These are phyloP conservation scores for Alternaria gansuensis DNA, from an alignment of 2,329 filamentous ascomycete genomes.

Conservation along the genomic window DNA sequence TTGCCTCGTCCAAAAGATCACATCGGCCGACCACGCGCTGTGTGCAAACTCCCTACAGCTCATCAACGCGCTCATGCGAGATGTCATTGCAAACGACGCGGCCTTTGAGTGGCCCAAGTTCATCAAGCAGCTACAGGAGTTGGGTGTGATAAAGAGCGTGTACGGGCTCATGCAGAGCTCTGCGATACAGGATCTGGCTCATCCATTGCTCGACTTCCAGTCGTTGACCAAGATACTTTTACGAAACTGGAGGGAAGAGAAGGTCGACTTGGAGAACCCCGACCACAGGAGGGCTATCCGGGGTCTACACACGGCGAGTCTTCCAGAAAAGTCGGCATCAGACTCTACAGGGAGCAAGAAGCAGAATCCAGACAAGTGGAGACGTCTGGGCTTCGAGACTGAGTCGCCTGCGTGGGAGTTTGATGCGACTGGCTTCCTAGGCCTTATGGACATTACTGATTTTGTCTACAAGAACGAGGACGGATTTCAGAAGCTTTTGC, in stretches of 20 bases:
- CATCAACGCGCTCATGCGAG: slow-evolving; percentile 93
- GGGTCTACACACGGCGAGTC: slow-evolving; percentile 83
- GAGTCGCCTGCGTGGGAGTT: slow-evolving; percentile 90
- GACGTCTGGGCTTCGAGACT: slow-evolving; percentile 86
- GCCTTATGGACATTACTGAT: slow-evolving; percentile 97
- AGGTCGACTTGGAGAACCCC: slow-evolving; percentile 82
- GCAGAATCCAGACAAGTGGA: slow-evolving; percentile 92
- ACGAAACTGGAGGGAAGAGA: slow-evolving; percentile 85
- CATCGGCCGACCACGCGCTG: slow-evolving; percentile 92
- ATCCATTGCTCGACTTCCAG: slow-evolving; percentile 92
- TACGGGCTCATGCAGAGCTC: slow-evolving; percentile 93
- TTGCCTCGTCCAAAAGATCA: slow-evolving; percentile 88
- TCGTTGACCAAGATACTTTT: slow-evolving; percentile 86
- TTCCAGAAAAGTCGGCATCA: slow-evolving; percentile 65
- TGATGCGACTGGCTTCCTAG: slow-evolving; percentile 83
- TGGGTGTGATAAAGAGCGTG: slow-evolving; percentile 91
- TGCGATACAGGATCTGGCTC: slow-evolving; percentile 86
- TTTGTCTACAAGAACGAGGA: slow-evolving; percentile 93
- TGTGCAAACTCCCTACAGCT: slow-evolving; percentile 95
- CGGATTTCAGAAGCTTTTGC: slow-evolving; percentile 85
- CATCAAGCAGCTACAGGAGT: slow-evolving; percentile 89
- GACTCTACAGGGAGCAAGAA: slow-evolving; percentile 66
- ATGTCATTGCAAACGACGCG: slow-evolving; percentile 80
- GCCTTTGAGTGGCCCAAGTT: slow-evolving; percentile 93
- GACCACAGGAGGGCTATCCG: slow-evolving; percentile 90